These are phyloP conservation scores for Lantana camara DNA, from an alignment of 257 asterid genomes.

Conservation along the genomic window DNA sequence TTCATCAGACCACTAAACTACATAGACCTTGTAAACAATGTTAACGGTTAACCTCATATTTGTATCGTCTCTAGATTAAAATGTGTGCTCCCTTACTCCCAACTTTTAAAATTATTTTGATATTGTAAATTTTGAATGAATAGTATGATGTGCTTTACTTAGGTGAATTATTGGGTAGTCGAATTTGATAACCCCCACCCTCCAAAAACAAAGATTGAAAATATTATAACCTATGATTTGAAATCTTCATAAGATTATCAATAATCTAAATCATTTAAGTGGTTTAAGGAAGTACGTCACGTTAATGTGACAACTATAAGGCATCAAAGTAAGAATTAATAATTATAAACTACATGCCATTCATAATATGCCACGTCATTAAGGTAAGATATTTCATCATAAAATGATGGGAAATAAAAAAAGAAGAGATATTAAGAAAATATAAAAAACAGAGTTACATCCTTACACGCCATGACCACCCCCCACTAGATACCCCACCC, in stretches of 20 bases:
- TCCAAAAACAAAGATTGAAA: too few species aligned
- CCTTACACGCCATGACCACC: slow-evolving; percentile 29
- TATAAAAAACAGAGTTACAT: slow-evolving; percentile 30
- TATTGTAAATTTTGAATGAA: too few species aligned
- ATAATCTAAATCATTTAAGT: background rate
- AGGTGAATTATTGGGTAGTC: too few species aligned
- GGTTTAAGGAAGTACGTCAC: background rate
- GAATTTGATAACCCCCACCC: too few species aligned
- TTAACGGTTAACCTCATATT: too few species aligned
- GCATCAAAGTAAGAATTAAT: background rate
- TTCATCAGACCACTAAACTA: too few species aligned
- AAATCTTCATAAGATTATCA: background rate
- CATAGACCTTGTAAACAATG: too few species aligned
- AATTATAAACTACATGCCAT: background rate
- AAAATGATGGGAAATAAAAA: slow-evolving; percentile 20
- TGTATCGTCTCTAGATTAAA: too few species aligned
- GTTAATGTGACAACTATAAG: background rate
- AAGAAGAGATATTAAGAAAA: slow-evolving; percentile 3
- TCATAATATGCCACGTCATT: background rate
- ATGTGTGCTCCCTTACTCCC: too few species aligned
- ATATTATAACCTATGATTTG: background rate
- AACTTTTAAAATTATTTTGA: too few species aligned
- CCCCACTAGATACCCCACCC: background rate
- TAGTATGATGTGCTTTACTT: too few species aligned
- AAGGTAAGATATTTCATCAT: slow-evolving; percentile 25